phyloP scores from a whole-genome alignment of 768 basidiomycete species.

The Kwoniella bestiolae region DNA sequence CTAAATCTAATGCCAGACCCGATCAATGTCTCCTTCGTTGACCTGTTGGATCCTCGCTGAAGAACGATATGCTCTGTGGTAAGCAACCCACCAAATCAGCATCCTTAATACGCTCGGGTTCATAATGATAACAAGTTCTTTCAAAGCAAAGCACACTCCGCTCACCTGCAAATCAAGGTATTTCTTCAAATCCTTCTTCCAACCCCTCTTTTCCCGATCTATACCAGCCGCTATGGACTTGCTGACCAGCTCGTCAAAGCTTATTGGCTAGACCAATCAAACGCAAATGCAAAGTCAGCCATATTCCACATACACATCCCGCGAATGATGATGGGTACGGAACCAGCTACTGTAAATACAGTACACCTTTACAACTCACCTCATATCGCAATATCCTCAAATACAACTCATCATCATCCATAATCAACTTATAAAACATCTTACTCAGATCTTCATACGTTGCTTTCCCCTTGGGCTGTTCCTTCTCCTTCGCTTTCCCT shows the following conservation, averaged over 20 bases:
- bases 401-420: slow-evolving; percentile 38
- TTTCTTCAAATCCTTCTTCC: slow-evolving; percentile 40
- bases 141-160: not conserved
- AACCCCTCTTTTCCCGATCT: slow-evolving; percentile 30
- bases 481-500: slow-evolving; percentile 15
- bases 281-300: too few relatives aligned
- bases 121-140: too few relatives aligned
- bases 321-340: too few relatives aligned
- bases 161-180: slow-evolving; percentile 48
- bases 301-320: not conserved
- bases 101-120: not conserved
- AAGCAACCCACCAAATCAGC: not conserved
- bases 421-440: slow-evolving; percentile 41
- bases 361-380: too few relatives aligned
- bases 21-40: slow-evolving; percentile 34
- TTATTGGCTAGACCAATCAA: slow-evolving; percentile 47
- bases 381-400: slow-evolving; percentile 45
- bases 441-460: slow-evolving; percentile 24
- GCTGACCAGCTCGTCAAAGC: slow-evolving; percentile 45
- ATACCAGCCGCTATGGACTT: slow-evolving; percentile 39
- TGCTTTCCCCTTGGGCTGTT: not conserved
- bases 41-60: slow-evolving; percentile 42
- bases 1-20: too few relatives aligned
- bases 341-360: too few relatives aligned
- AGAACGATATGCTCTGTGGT: slow-evolving; percentile 42